Base-by-base conservation (phyloP, 805 yeast genomes). In the Priceomyces medius region DNA sequence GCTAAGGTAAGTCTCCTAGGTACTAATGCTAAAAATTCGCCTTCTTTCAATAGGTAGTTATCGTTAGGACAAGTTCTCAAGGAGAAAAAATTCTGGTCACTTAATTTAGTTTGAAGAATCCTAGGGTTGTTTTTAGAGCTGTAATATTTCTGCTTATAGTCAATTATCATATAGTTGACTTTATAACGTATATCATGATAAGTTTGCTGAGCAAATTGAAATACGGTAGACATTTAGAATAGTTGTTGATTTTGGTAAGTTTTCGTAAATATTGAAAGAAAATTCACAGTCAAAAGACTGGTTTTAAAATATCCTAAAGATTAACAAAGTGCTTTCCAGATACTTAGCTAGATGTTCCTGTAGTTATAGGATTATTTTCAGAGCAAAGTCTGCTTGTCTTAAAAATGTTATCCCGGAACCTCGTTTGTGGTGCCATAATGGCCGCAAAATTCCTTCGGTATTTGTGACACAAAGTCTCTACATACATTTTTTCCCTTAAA, bases 61-160 rank as follows among this genome's bases (percentile, higher is more conserved):
- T 63, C 69, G 16, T 55, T 51, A 10, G 70, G 68, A 34, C 51
- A 53, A 0, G 71, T 61, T 41, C 79, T 52, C 47, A 73, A 61
- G 3, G 76, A 59, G 24, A 66, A 38, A 20, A 73, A 54, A 10
- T 54, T 59, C 40, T 58, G 61, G 42, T 66, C 54, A 14, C 57
- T 50, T 39, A 64, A 58, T 43, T 58, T 63, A 4, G 64, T 49
- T 10, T 68, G 69, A 19, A 71, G 63, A 4, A 73, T 64, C 14
- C 69, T 50, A 2, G 69, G 69, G 44, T 64, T 65, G 28, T 54
- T 54, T 24, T 59, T 54, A 31, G 63, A 60, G 51, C 66, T 66
- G 53, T 74, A 72, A 52, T 61, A 68, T 31, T 57, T 56, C 40
- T 64, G 69, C 17, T 60, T 58, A 42, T 60, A 67, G 38, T 65